phyloP scores from a whole-genome alignment of 345 rosid genomes.

The Salix viminalis region DNA sequence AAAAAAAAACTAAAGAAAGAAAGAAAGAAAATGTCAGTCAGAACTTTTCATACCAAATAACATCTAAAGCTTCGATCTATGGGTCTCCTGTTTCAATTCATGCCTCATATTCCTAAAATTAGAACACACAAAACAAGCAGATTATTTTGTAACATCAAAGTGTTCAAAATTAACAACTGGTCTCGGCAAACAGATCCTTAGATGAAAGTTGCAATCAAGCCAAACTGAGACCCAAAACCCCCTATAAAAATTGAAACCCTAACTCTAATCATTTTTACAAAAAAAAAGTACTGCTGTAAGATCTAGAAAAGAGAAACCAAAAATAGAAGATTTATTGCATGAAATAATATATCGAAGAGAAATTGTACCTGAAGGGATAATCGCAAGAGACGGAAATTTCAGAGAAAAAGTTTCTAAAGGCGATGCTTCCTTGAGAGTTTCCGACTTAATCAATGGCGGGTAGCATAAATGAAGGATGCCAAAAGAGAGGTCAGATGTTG shows the following conservation, averaged over 20 bases:
- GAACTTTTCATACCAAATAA: neutral
- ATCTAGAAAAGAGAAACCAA: neutral
- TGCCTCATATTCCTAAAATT: neutral
- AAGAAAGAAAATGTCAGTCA: neutral
- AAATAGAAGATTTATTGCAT: neutral
- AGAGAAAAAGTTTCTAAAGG: conserved; percentile 10
- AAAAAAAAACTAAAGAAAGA: neutral
- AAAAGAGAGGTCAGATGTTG: conserved; percentile 9
- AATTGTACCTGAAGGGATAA: conserved; percentile 22
- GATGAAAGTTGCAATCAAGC: neutral
- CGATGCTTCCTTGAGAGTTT: conserved; percentile 16
- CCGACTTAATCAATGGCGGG: neutral
- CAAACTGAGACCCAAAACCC: neutral
- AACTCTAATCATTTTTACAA: neutral
- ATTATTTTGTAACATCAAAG: neutral
- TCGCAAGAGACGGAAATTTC: conserved; percentile 23
- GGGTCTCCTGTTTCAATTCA: neutral
- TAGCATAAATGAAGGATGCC: neutral
- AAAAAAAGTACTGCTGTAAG: neutral
- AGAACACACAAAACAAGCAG: neutral
- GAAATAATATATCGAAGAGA: neutral
- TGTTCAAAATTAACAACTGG: conserved; percentile 10
- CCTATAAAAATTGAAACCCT: neutral
- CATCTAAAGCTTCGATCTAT: neutral
- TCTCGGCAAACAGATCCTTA: conserved; percentile 17